Percentiles rank a stretch among this genome's conserved stretches.
phyloP scores from a whole-genome alignment of 108 stramenopile species.

The Chaetoceros tenuissimus region DNA sequence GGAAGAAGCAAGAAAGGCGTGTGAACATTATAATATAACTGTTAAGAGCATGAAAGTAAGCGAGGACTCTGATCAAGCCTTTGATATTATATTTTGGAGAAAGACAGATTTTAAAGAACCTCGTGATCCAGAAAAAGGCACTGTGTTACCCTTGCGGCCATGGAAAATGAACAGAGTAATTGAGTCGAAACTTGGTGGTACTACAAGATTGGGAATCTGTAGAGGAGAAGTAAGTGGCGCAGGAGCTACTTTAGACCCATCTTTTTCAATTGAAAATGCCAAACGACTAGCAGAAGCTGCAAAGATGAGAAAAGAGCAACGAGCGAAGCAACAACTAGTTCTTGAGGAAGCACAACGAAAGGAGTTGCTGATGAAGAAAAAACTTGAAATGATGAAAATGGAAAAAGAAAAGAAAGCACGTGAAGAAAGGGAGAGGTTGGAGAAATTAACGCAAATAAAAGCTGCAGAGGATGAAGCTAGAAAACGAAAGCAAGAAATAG shows the following conservation, averaged over 20 bases:
- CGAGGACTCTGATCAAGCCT: slow-evolving; percentile 4
- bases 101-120: slow-evolving; percentile 58
- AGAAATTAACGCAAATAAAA: no score
- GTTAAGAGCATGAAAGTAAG: slow-evolving; percentile 34
- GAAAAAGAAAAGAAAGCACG: slow-evolving; percentile 14
- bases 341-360: slow-evolving; percentile 14
- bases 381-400: slow-evolving; percentile 10
- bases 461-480: slow-evolving; percentile 17
- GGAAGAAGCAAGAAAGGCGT: slow-evolving; percentile 68
- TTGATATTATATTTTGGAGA: slow-evolving; percentile 57
- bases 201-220: slow-evolving; percentile 74
- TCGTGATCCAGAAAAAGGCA: slow-evolving; percentile 63
- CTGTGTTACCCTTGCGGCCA: slow-evolving; percentile 49
- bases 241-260: slow-evolving; percentile 35
- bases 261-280: slow-evolving; percentile 9
- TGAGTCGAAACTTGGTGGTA: slow-evolving; percentile 71
- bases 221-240: slow-evolving; percentile 73
- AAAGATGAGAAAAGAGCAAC: slow-evolving; percentile 12
- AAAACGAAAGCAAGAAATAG: slow-evolving; percentile 11
- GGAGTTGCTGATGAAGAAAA: slow-evolving; percentile 11
- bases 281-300: slow-evolving; percentile 3
- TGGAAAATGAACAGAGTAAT: slow-evolving; percentile 79
- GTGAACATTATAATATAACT: slow-evolving; percentile 70
- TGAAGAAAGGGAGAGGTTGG: slow-evolving; percentile 10
- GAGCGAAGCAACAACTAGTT: slow-evolving; percentile 14